Evolutionary conservation across 169 alveolate species (phyloP).

Genomic region (Plasmodium falciparum): DNA sequence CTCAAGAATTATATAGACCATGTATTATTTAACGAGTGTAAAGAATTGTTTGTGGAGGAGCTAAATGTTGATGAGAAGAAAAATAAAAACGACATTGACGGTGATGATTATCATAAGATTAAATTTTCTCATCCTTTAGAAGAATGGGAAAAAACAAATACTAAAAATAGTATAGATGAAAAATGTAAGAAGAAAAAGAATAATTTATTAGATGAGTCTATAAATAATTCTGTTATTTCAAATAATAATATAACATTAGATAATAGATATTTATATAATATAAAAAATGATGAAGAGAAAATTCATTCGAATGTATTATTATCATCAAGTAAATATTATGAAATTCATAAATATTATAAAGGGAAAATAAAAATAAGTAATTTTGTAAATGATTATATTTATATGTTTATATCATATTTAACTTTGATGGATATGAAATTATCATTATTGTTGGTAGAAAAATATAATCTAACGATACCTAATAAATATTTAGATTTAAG

Average conservation of each 20-base stretch:
- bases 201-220: background rate
- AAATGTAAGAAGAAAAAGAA: background rate
- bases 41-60: constrained; percentile 3
- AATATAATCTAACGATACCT: constrained; percentile 36
- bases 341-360: background rate
- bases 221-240: background rate
- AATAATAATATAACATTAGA: background rate
- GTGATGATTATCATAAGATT: constrained; percentile 31
- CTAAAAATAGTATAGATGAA: background rate
- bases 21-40: constrained; percentile 11
- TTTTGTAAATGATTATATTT: constrained; percentile 44
- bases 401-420: constrained; percentile 43
- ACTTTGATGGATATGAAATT: constrained; percentile 37
- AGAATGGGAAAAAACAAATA: constrained; percentile 2
- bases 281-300: background rate
- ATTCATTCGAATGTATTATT: no score
- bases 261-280: background rate
- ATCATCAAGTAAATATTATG: background rate
- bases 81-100: constrained; percentile 33
- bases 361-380: constrained; percentile 11
- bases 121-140: background rate
- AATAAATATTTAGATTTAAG: constrained; percentile 49
- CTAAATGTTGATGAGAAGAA: constrained; percentile 18
- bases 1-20: constrained; percentile 36
- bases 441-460: constrained; percentile 40